These are phyloP conservation scores for Beta macrorhiza DNA, from an alignment of 179 eudicot species.

Conservation along the genomic window DNA sequence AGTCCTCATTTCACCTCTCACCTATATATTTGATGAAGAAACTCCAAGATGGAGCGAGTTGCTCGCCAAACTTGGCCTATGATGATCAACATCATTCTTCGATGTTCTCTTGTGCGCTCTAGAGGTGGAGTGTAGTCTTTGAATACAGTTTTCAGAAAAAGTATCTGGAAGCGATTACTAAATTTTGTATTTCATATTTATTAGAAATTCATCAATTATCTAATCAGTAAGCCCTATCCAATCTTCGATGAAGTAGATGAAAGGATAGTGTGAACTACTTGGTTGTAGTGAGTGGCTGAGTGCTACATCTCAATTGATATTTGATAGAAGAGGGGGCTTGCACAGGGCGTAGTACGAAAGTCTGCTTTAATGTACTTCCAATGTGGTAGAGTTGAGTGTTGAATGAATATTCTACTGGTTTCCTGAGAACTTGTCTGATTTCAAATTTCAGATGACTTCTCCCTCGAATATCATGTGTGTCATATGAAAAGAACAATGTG, in stretches of 20 bases:
- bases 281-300: neutral
- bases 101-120: neutral
- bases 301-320: neutral
- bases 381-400: neutral
- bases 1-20: slow-evolving; percentile 78
- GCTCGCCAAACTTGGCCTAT: slow-evolving; percentile 62
- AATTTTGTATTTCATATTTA: neutral
- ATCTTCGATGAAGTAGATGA: neutral
- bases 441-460: too few relatives aligned
- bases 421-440: neutral
- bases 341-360: neutral
- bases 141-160: neutral
- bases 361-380: neutral
- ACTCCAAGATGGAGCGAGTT: slow-evolving; percentile 82
- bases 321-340: neutral
- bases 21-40: slow-evolving; percentile 95
- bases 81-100: slow-evolving; percentile 1
- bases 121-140: neutral
- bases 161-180: neutral
- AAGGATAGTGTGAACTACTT: neutral
- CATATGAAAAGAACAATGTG: too few relatives aligned
- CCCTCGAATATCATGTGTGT: too few relatives aligned
- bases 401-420: neutral
- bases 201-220: neutral
- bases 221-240: neutral